phyloP scores from a whole-genome alignment of 495 filamentous ascomycete species.

The Hypoxylon cercidicola region DNA sequence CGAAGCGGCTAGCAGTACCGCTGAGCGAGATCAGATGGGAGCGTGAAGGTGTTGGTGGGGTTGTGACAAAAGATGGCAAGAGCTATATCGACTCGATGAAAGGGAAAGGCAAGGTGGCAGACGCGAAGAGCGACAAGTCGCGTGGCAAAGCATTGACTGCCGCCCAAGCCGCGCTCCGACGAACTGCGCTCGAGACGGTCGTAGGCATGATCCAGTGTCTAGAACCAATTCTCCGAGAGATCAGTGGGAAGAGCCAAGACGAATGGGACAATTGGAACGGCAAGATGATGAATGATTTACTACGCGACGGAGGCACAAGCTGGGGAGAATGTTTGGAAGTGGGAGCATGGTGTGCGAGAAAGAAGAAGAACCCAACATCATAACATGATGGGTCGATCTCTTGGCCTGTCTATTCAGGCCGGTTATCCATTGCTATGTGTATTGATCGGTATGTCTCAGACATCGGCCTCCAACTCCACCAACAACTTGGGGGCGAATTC shows the following conservation, averaged over 20 bases:
- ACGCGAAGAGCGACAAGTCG: slow-evolving; percentile 32
- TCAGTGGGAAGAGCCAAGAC: slow-evolving; percentile 84
- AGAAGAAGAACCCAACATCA: slow-evolving; percentile 55
- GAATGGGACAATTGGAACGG: slow-evolving; percentile 94
- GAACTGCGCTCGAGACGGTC: slow-evolving; percentile 82
- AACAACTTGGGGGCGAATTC: slow-evolving; percentile 15
- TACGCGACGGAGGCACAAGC: slow-evolving; percentile 79
- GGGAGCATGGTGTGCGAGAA: slow-evolving; percentile 93
- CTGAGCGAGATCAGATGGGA: slow-evolving; percentile 91
- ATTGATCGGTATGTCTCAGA: slow-evolving; percentile 28
- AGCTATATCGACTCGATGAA: slow-evolving; percentile 57
- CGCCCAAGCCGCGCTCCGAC: slow-evolving; percentile 78
- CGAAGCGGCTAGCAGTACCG: slow-evolving; percentile 83
- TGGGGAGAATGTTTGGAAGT: slow-evolving; percentile 93
- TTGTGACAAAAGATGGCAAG: slow-evolving; percentile 63
- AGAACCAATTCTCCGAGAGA: slow-evolving; percentile 83
- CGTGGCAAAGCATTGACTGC: slow-evolving; percentile 65
- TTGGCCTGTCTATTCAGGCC: slow-evolving; percentile 17
- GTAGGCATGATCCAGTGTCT: slow-evolving; percentile 88
- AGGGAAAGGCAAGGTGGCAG: slow-evolving; percentile 42
- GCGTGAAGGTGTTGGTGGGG: slow-evolving; percentile 71
- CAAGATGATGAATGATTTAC: slow-evolving; percentile 84
- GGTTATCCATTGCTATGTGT: slow-evolving; percentile 12
- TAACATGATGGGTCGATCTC: slow-evolving; percentile 14
- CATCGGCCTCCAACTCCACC: slow-evolving; percentile 15